A percentile compares a stretch with the other conserved stretches of the same genome.
phyloP scores from a whole-genome alignment of 768 basidiomycete species.

The Daedaleopsis nitida region DNA sequence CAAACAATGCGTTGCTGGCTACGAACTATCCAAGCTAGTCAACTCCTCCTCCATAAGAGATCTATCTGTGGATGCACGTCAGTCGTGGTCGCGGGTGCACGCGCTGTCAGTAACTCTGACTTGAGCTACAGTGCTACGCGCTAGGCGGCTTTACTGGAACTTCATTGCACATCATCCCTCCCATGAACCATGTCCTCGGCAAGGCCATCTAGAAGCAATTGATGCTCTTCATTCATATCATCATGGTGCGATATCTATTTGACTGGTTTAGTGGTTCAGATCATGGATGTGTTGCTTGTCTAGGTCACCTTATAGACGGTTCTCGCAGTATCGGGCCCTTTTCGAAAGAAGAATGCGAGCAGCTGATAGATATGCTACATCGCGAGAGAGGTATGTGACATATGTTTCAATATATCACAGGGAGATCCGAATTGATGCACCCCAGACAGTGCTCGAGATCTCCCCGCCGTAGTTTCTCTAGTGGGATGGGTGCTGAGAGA shows the following conservation, averaged over 20 bases:
- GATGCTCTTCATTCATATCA: conserved; percentile 56
- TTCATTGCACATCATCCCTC: conserved; percentile 51
- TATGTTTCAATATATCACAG: background rate
- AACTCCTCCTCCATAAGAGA: background rate
- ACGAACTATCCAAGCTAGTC: conserved; percentile 28
- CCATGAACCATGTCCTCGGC: conserved; percentile 44
- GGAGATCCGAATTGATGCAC: too few relatives aligned
- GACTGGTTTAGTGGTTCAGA: conserved; percentile 7
- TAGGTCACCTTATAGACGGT: conserved; percentile 52
- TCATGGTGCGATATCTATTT: conserved; percentile 29
- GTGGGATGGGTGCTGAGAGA: conserved; percentile 54
- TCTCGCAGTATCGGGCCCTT: conserved; percentile 49
- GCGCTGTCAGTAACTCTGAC: background rate
- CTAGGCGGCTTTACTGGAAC: conserved; percentile 54
- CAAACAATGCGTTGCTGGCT: conserved; percentile 47
- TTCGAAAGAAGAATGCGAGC: conserved; percentile 55
- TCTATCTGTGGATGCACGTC: conserved; percentile 9
- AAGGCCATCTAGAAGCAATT: conserved; percentile 46
- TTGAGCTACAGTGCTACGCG: conserved; percentile 40
- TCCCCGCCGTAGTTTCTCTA: conserved; percentile 45
- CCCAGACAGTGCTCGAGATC: too few relatives aligned
- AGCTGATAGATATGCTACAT: conserved; percentile 40
- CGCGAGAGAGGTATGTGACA: conserved; percentile 12
- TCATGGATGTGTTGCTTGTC: conserved; percentile 6
- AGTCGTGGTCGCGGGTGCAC: background rate